phyloP scores from a whole-genome alignment of 331 rosid species.

The Spiraea crenata region DNA sequence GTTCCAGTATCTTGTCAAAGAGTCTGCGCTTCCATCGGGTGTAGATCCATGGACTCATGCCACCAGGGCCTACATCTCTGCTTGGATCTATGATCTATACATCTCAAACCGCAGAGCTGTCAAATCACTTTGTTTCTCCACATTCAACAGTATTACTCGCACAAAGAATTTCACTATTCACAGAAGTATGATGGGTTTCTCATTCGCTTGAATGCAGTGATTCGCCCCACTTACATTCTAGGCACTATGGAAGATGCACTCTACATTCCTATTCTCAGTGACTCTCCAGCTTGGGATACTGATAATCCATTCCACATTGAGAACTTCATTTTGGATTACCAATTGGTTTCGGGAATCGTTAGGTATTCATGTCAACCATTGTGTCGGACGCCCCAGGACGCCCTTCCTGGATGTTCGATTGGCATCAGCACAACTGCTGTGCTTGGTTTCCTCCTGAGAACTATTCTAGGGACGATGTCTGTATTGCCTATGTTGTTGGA shows the following conservation, averaged over 20 bases:
- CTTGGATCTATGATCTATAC: constrained; percentile 2
- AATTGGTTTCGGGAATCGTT: not conserved
- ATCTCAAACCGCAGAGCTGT: not conserved
- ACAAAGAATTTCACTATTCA: not conserved
- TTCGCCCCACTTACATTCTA: constrained; percentile 9
- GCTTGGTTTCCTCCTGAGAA: constrained; percentile 8
- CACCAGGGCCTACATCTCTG: constrained; percentile 4
- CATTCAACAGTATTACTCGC: not conserved
- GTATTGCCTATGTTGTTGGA: not conserved
- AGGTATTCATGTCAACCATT: not conserved
- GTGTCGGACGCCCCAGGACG: not conserved
- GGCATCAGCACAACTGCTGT: constrained; percentile 8
- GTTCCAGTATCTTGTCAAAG: not conserved
- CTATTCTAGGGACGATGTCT: not conserved
- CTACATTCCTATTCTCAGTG: constrained; percentile 3
- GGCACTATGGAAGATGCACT: not conserved
- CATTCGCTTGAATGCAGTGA: not conserved
- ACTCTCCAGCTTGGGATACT: constrained; percentile 1
- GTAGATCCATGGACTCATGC: not conserved
- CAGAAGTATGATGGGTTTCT: not conserved
- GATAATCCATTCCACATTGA: not conserved
- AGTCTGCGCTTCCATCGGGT: not conserved
- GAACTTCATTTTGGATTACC: not conserved
- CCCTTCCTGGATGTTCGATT: constrained; percentile 8
- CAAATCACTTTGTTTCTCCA: not conserved